Evolutionary conservation across 2,329 filamentous ascomycete species (phyloP).

Genomic region (Alternaria sp.): DNA sequence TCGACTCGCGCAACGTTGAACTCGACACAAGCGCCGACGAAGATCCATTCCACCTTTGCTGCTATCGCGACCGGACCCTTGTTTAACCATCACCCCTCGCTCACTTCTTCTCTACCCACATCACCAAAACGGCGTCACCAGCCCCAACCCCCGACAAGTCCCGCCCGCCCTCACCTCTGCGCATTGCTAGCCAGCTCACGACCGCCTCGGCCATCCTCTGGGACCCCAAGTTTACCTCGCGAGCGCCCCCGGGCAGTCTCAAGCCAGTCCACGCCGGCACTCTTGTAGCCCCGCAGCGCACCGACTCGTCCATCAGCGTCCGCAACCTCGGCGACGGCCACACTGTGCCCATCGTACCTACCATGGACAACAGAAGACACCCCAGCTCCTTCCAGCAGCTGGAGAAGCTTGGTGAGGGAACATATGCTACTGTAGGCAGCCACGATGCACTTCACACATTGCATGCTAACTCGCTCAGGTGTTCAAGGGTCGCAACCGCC

Average conservation of each 20-base stretch:
- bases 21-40: constrained; percentile 19
- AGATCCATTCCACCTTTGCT: constrained; percentile 11
- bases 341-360: constrained; percentile 38
- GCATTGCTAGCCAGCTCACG: constrained; percentile 56
- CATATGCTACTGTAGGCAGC: constrained; percentile 86
- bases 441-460: too few species aligned
- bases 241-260: constrained; percentile 56
- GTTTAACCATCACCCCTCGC: constrained; percentile 5
- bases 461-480: constrained; percentile 67
- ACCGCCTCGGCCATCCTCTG: constrained; percentile 61
- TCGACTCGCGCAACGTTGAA: constrained; percentile 16
- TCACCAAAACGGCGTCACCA: constrained; percentile 23
- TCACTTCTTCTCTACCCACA: not conserved
- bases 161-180: constrained; percentile 36
- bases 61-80: constrained; percentile 16
- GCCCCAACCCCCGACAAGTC: constrained; percentile 19
- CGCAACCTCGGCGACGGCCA: constrained; percentile 56
- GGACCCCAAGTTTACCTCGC: constrained; percentile 57
- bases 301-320: constrained; percentile 62
- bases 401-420: constrained; percentile 97
- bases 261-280: constrained; percentile 60
- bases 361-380: constrained; percentile 91
- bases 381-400: constrained; percentile 99
- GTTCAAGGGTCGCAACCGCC: constrained; percentile 96
- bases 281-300: constrained; percentile 56